Conservation (phyloP, 1,284 basidiomycete genomes). For the Stygiomarasmius scandens region DNA sequence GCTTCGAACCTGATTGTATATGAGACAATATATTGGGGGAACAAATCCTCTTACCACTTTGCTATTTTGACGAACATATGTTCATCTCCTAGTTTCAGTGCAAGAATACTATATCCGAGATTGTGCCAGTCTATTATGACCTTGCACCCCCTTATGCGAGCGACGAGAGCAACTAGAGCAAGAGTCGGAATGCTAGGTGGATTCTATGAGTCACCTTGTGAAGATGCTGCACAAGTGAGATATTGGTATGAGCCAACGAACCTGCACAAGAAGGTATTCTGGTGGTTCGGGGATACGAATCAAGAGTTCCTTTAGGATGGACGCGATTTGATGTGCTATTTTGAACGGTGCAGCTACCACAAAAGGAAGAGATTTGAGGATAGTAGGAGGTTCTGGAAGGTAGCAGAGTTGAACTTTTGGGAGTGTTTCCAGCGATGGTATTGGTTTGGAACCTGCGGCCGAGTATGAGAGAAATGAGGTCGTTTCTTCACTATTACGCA, state of each 20-base stretch:
- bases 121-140: constrained; percentile 99
- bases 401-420: constrained; percentile 69
- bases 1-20: constrained; percentile 71
- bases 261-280: constrained; percentile 90
- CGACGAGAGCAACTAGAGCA: constrained; percentile 79
- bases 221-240: constrained; percentile 2
- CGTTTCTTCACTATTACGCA: constrained; percentile 33
- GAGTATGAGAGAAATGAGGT: not conserved
- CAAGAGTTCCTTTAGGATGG: constrained; percentile 66
- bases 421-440: constrained; percentile 65
- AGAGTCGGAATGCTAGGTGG: constrained; percentile 97
- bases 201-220: constrained; percentile 57
- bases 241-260: constrained; percentile 35
- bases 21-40: not conserved
- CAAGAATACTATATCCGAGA: constrained; percentile 92
- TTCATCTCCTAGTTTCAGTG: constrained; percentile 70
- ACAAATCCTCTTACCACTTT: constrained; percentile 53
- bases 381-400: constrained; percentile 65
- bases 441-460: constrained; percentile 69
- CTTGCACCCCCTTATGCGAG: constrained; percentile 70
- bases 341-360: constrained; percentile 81
- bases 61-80: constrained; percentile 79
- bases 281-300: constrained; percentile 69
- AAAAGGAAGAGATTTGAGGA: constrained; percentile 69
- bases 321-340: constrained; percentile 68